These are phyloP conservation scores for Coprinellus micaceus DNA, from an alignment of 768 basidiomycete genomes.

Conservation along the genomic window DNA sequence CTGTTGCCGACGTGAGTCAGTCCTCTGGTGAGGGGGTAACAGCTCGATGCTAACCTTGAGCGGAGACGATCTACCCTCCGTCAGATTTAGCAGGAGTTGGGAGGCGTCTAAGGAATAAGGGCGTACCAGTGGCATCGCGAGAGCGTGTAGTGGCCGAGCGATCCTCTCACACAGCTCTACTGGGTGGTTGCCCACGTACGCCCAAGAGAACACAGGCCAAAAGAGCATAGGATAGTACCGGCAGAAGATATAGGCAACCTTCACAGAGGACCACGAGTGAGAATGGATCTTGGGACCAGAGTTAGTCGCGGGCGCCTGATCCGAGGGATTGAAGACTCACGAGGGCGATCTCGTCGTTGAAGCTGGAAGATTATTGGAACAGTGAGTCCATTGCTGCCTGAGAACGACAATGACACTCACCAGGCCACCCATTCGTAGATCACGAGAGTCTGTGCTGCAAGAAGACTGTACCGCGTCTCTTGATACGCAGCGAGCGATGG, in stretches of 20 bases:
- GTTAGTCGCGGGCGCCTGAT: background rate
- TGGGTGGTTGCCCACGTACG: conserved; percentile 33
- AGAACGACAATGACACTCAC: conserved; percentile 21
- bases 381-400: background rate
- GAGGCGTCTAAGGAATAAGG: conserved; percentile 5
- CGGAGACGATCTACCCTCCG: conserved; percentile 34
- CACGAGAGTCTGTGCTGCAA: conserved; percentile 28
- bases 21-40: too few relatives aligned
- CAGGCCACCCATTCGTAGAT: conserved; percentile 36
- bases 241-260: conserved; percentile 37
- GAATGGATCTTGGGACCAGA: conserved; percentile 26
- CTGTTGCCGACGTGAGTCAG: conserved; percentile 19
- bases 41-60: conserved; percentile 26
- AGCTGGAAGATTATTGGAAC: conserved; percentile 16
- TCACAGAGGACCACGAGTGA: conserved; percentile 36
- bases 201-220: conserved; percentile 36
- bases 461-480: conserved; percentile 29
- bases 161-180: conserved; percentile 27
- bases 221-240: conserved; percentile 38
- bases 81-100: background rate
- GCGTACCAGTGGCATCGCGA: conserved; percentile 32
- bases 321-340: conserved; percentile 18
- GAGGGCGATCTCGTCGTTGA: conserved; percentile 30
- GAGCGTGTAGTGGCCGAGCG: conserved; percentile 26
- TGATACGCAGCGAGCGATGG: conserved; percentile 11